Evolutionary conservation across 306 rosid genomes (phyloP), one percentile per base, ranked within the genome.

Genomic region (Fragaria nilgerrensis): DNA sequence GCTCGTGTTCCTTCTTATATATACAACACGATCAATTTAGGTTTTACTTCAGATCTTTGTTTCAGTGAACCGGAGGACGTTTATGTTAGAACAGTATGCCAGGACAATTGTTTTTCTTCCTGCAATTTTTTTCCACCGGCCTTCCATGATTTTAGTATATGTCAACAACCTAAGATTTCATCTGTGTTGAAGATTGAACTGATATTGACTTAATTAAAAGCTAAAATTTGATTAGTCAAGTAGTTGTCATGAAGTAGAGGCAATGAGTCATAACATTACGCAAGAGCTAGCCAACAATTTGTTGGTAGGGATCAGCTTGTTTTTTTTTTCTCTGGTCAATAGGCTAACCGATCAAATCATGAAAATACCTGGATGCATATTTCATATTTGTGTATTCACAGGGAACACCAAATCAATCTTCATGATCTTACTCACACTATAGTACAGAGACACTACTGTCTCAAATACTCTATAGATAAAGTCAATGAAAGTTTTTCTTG

Each of bases 141-240:
- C 34, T 62, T 75, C 62, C 22, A 75, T 45, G 61, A 75, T 43
- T 75, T 32, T 25, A 5, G 66, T 29, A 22, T 23, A 43, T 64
- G 47, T 65, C 49, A 75, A 49, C 44, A 41, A 41, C 44, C 22
- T 32, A 15, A 32, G 20, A 63, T 27, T 63, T 29, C 68, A 37
- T 14, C 61, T 13, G 1, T 5, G 23, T 62, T 14, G 44, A 63
- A 15, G 11, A 23, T 14, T 25, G 59, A 23, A 58, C 64, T 58
- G 14, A 14, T 63, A 5, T 63, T 63, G 68, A 32, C 68, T 63
- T 63, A 19, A 29, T 10, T 45, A 29, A 25, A 62, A 62, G 41
- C n/a, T 14, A 29, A 62, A 5, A 62, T 6, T 13, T 62, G 68
- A 62, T 59, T 59, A 56, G 63, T n/a, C 63, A 56, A 56, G 10